Base-by-base conservation (phyloP, 2,329 filamentous ascomycete genomes). In the Triangularia setosa region DNA sequence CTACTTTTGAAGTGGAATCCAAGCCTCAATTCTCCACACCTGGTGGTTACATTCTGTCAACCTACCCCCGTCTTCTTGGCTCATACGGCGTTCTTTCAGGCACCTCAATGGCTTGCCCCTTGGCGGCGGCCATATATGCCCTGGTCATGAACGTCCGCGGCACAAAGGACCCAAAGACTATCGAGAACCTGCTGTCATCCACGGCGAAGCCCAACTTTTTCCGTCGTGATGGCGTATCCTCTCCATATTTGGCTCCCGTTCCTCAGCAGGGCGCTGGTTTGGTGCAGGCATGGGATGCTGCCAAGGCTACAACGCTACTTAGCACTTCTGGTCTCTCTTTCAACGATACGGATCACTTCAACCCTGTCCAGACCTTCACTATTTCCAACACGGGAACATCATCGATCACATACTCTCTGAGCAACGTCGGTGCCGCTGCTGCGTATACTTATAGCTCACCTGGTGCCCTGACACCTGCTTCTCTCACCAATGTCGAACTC, bases 271-370 rank as follows among this genome's bases (percentile, higher is more conserved):
- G 87, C 11, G 82, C 75, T 27, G 87, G 87, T 40, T 76, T 88
- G 12, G 76, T 89, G 58, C 84, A 87, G 68, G 86, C 84, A 3
- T 83, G 83, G 66, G 83, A 87, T 63, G 84, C 85, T 3, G 83
- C 86, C 5, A 80, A 83, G 68, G 77, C 82, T 16, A 84, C 79
- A 2, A 81, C 82, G 1, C 70, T 84, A 12, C 75, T 89, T 21
- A 82, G 80, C 69, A 80, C 79, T 9, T 83, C 83, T n/a, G 84
- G 81, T 72, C 74, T 90, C 14, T 81, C 84, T 3, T 88, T 89
- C 75, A 89, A 89, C 72, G 87, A 90, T 72, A 87, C 85, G 0
- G 83, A 84, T 67, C 73, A 88, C 77, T 82, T 87, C 66, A 72
- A 73, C 55, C 73, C 77, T 11, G 77, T 75, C 1, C 75, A 81